Base-by-base conservation (phyloP, 768 basidiomycete species). In the Leccinum aurantiacum region DNA sequence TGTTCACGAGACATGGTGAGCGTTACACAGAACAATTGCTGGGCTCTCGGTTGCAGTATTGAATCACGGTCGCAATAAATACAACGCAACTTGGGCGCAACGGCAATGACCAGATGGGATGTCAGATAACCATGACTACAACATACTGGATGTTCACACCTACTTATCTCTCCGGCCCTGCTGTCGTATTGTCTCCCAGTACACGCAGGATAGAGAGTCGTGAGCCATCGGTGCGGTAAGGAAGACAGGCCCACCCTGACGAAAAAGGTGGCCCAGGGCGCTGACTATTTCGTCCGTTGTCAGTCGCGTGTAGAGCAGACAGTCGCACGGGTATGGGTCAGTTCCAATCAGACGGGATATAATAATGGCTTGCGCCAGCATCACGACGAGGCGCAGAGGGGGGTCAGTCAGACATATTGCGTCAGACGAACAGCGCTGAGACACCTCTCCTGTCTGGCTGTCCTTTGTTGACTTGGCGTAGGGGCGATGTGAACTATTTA, bases 101-200 rank as follows among this genome's bases (percentile, higher is more conserved):
- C n/a, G 33, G 33, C 24, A 54, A 19, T 57, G 59, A 46, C 55
- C 3, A 22, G 25, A 58, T 58, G 29, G 17, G 38, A 8, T 3
- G 19, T 53, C n/a, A 53, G 35, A 65, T 65, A 65, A 66, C 64
- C 64, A 65, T 65, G 61, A 22, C 64, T 59, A 65, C 64, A 31
- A 33, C 57, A 22, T 6, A 56, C 19, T 47, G 15, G 52, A 31
- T 19, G 33, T 55, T 60, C 63, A 41, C 63, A 61, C 22, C 49
- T 22, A 14, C n/a, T 49, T 22, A 10, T 14, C 22, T 25, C 29
- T 25, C 53, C 6, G n/a, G 27, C 47, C 58, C 46, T 53, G 53
- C 27, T 24, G 24, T 41, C 37, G 24, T 35, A 50, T 27, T 14
- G 19, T 46, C n/a, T 33, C n/a, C n/a, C 19, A 41, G 17, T 17